Conservation (phyloP, 31 red algal species). For the Odonthalia washingtoniensis region DNA sequence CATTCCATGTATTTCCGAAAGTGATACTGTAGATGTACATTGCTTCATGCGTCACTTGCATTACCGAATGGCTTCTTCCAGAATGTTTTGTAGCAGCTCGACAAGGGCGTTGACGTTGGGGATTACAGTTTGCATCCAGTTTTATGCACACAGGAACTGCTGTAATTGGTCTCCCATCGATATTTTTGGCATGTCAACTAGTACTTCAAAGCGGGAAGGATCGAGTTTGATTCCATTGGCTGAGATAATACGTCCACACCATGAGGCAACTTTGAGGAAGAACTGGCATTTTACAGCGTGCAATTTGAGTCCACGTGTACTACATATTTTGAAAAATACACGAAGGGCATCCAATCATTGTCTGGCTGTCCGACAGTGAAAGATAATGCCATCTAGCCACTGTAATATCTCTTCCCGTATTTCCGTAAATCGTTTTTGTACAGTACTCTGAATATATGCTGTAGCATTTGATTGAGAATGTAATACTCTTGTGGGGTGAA, state of each 20-base stretch:
- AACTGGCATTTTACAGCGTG: neutral
- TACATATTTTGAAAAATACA: neutral
- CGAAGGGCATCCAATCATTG: neutral
- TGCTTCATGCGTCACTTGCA: neutral
- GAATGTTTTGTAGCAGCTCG: neutral
- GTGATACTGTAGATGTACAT: neutral
- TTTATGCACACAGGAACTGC: conserved; percentile 33
- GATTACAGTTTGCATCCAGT: conserved; percentile 28
- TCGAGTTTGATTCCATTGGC: neutral
- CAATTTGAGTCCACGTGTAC: neutral
- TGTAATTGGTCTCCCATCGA: conserved; percentile 20
- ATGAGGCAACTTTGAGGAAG: neutral
- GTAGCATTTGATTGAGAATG: neutral
- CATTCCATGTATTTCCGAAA: neutral
- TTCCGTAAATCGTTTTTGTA: no score
- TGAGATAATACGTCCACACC: conserved; percentile 15
- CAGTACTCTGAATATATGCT: neutral
- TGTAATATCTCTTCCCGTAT: neutral
- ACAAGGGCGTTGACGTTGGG: conserved; percentile 4
- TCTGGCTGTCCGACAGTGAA: neutral
- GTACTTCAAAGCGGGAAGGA: neutral
- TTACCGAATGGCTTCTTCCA: neutral
- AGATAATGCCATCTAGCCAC: conserved; percentile 10
- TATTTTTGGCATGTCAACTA: neutral
- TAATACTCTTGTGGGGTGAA: no score